Evolutionary conservation across 495 filamentous ascomycete species (phyloP).

Genomic region (Trichoderma parareesei): DNA sequence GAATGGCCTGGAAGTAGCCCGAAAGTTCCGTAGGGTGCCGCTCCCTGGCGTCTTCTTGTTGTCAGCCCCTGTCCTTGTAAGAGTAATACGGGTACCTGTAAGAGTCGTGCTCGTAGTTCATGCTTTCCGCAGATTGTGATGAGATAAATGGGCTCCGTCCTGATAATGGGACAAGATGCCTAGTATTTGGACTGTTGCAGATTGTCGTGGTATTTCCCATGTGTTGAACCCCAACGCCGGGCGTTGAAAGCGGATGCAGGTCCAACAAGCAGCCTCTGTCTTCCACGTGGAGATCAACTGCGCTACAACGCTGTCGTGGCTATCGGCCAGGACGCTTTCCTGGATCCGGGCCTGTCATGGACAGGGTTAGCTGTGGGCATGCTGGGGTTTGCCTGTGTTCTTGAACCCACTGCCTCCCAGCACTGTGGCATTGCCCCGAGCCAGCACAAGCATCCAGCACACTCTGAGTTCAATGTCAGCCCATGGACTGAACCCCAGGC

Average conservation of each 20-base stretch:
- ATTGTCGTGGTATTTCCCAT: too few relatives aligned
- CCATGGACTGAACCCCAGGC: not conserved
- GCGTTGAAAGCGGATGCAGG: too few relatives aligned
- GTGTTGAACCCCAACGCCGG: too few relatives aligned
- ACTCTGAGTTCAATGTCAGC: not conserved
- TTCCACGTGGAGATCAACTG: not conserved
- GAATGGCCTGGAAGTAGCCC: not conserved
- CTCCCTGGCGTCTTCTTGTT: not conserved
- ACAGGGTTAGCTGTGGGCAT: not conserved
- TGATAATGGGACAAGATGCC: too few relatives aligned
- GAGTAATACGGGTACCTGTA: too few relatives aligned
- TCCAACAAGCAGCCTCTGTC: not conserved
- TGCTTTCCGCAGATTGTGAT: too few relatives aligned
- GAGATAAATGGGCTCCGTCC: too few relatives aligned
- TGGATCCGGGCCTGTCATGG: slow-evolving; percentile 1
- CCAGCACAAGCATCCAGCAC: not conserved
- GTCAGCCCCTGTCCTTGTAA: not conserved
- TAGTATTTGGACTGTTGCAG: too few relatives aligned
- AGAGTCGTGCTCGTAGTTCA: too few relatives aligned
- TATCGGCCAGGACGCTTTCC: not conserved
- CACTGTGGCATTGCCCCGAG: not conserved
- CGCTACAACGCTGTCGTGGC: not conserved
- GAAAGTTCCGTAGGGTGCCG: not conserved
- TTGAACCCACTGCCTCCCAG: not conserved
- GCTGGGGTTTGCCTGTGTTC: not conserved